Conservation (phyloP, 2,329 filamentous ascomycete genomes). For the Gnomoniopsis smithogilvyi region DNA sequence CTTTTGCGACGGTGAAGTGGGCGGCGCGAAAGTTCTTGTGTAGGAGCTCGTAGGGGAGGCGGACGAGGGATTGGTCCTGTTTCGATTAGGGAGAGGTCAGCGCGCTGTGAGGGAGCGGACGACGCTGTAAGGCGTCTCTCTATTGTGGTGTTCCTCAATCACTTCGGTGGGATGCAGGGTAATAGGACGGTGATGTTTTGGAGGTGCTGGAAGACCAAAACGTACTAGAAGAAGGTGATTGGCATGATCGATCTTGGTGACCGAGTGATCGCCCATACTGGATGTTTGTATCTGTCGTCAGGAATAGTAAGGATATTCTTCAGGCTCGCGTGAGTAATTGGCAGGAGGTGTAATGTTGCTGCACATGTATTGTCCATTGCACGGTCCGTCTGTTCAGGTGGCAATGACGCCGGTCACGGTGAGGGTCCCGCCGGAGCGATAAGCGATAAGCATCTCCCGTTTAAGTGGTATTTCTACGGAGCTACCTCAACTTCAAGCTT, state of each 20-base stretch:
- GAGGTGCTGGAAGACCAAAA: background rate
- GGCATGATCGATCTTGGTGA: conserved; percentile 69
- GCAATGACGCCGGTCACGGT: conserved; percentile 10
- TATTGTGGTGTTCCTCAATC: too few relatives aligned
- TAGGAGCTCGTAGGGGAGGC: conserved; percentile 87
- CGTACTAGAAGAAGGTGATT: conserved; percentile 72
- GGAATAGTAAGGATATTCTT: background rate
- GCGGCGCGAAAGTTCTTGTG: conserved; percentile 91
- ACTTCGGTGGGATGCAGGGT: background rate
- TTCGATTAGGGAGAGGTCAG: conserved; percentile 6
- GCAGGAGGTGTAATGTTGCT: background rate
- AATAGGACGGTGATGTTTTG: background rate
- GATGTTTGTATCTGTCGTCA: background rate
- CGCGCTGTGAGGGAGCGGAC: background rate
- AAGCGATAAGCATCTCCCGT: background rate
- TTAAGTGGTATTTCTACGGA: background rate
- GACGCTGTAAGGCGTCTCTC: background rate
- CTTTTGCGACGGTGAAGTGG: conserved; percentile 72
- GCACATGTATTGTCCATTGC: background rate
- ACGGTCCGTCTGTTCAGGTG: background rate
- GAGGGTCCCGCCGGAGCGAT: conserved; percentile 9
- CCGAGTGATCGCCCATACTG: conserved; percentile 58
- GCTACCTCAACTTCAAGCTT: background rate
- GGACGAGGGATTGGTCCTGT: conserved; percentile 90
- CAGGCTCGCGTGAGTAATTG: background rate